Percentiles rank a stretch among this genome's conserved stretches.
These are phyloP conservation scores for Mycena amicta DNA, from an alignment of 768 basidiomycete species.

Conservation along the genomic window DNA sequence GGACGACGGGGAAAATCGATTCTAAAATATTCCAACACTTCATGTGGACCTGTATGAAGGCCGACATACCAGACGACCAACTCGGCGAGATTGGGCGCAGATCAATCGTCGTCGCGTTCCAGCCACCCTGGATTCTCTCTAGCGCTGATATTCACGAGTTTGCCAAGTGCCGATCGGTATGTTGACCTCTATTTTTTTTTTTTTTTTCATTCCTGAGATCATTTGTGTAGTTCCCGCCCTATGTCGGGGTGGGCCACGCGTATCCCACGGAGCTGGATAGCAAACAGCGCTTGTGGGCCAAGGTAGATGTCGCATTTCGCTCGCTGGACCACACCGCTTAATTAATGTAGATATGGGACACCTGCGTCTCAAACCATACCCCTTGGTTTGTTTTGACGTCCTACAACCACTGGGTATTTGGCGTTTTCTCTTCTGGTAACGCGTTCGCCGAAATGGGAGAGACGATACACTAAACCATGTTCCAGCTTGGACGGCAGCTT, in stretches of 20 bases:
- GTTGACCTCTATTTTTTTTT: constrained; percentile 8
- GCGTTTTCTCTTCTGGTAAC: constrained; percentile 58
- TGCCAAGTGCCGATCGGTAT: constrained; percentile 44
- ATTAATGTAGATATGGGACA: constrained; percentile 61
- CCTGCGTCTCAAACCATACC: constrained; percentile 48
- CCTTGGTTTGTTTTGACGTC: constrained; percentile 63
- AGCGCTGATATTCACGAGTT: constrained; percentile 57
- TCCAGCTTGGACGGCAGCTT: constrained; percentile 56
- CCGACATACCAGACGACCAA: constrained; percentile 23
- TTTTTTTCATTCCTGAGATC: background rate
- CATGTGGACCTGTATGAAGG: constrained; percentile 39
- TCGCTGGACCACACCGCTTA: no score
- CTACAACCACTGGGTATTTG: constrained; percentile 64
- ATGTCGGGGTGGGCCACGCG: constrained; percentile 33
- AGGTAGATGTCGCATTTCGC: no score
- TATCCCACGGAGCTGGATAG: constrained; percentile 39
- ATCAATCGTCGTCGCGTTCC: constrained; percentile 56
- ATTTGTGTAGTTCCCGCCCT: constrained; percentile 51
- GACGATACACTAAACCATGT: background rate
- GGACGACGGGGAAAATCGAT: constrained; percentile 37
- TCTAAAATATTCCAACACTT: constrained; percentile 47
- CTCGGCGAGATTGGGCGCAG: constrained; percentile 26
- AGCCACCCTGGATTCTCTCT: constrained; percentile 62
- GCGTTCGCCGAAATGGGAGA: background rate
- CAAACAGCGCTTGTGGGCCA: constrained; percentile 62